Conservation (phyloP, 768 basidiomycete species). For the Russula dissimulans region DNA sequence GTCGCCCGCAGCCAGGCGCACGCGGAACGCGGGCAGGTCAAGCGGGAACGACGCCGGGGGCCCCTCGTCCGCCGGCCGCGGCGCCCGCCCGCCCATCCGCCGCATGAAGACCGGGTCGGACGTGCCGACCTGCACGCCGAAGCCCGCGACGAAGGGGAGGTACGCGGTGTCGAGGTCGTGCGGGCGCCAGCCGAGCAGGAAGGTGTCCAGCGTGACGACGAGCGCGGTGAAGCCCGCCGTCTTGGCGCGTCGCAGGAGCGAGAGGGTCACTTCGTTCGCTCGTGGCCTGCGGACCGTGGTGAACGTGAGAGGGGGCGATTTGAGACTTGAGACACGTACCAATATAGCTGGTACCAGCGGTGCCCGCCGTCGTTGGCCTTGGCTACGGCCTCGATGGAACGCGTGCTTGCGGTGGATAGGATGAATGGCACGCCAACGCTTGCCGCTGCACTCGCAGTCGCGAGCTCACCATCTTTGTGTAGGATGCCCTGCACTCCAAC, state of each 20-base stretch:
- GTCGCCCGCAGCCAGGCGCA: slow-evolving; percentile 39
- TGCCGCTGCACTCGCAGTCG: slow-evolving; percentile 53
- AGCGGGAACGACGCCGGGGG: slow-evolving; percentile 50
- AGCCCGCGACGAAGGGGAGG: slow-evolving; percentile 57
- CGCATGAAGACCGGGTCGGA: slow-evolving; percentile 78
- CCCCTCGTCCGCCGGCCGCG: slow-evolving; percentile 28
- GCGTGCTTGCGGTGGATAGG: slow-evolving; percentile 65
- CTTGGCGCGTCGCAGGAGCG: slow-evolving; percentile 58
- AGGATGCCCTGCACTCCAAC: slow-evolving; percentile 67
- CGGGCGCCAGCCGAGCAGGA: slow-evolving; percentile 65
- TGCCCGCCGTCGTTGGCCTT: slow-evolving; percentile 56
- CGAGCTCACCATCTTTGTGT: slow-evolving; percentile 62
- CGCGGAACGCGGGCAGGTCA: slow-evolving; percentile 39
- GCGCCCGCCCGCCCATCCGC: slow-evolving; percentile 36
- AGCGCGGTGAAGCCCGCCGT: slow-evolving; percentile 57
- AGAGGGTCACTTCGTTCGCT: slow-evolving; percentile 49
- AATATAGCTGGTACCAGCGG: slow-evolving; percentile 80
- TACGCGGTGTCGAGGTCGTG: slow-evolving; percentile 59
- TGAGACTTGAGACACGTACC: slow-evolving; percentile 33
- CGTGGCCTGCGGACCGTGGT: slow-evolving; percentile 42
- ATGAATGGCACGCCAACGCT: slow-evolving; percentile 59
- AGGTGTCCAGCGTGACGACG: slow-evolving; percentile 74
- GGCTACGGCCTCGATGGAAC: slow-evolving; percentile 73
- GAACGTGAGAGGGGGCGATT: not conserved
- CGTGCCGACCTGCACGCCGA: slow-evolving; percentile 56